Evolutionary conservation across 2,329 filamentous ascomycete species (phyloP).

Genomic region (Trichophyton mentagrophytes): DNA sequence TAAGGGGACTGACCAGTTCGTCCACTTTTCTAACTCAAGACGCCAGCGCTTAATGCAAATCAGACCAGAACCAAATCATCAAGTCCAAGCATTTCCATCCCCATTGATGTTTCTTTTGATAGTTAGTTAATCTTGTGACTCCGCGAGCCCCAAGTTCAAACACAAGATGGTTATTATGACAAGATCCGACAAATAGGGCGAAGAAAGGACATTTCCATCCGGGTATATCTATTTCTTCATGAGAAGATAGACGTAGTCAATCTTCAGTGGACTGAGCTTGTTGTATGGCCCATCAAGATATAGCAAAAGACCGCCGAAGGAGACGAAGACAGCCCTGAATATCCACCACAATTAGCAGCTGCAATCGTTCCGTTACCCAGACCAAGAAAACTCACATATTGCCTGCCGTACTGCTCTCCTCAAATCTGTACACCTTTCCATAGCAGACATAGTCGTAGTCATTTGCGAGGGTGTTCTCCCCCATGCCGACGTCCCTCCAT

Average conservation of each 20-base stretch:
- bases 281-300: constrained; percentile 88
- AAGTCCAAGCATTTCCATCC: not conserved
- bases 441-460: constrained; percentile 42
- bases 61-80: not conserved
- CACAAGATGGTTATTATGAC: not conserved
- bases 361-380: not conserved
- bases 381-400: constrained; percentile 54
- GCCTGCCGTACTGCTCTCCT: constrained; percentile 51
- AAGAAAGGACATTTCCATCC: not conserved
- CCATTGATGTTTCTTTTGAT: not conserved
- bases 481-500: constrained; percentile 61
- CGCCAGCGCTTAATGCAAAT: constrained; percentile 30
- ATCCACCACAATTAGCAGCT: constrained; percentile 2
- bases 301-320: constrained; percentile 83
- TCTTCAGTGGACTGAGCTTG: constrained; percentile 80
- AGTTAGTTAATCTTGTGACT: not conserved
- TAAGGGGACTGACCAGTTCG: constrained; percentile 1
- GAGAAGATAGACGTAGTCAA: constrained; percentile 87
- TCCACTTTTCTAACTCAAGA: constrained; percentile 14
- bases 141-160: not conserved
- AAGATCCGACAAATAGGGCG: not conserved
- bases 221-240: constrained; percentile 62
- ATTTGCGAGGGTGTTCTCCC: constrained; percentile 43
- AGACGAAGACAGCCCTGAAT: constrained; percentile 80
- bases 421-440: constrained; percentile 41